Evolutionary conservation across 306 rosid species (phyloP).

Genomic region (Vigna reflexopilosa): DNA sequence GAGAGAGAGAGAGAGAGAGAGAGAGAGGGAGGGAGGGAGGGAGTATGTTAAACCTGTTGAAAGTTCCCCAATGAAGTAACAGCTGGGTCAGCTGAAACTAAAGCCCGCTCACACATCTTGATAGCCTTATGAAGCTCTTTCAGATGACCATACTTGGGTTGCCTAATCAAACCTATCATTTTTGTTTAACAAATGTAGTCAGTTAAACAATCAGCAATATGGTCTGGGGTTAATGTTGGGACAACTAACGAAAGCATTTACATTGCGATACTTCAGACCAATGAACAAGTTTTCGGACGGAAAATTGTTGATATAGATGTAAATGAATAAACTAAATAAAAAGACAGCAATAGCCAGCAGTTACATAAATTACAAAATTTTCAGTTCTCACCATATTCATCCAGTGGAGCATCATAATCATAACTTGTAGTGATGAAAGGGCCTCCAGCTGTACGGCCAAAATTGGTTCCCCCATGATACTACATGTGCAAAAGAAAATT

Average conservation of each 20-base stretch:
- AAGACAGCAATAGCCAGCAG: neutral
- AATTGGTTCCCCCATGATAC: conserved; percentile 99
- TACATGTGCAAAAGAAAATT: conserved; percentile 43
- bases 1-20: neutral
- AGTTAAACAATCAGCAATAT: conserved; percentile 28
- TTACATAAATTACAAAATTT: conserved; percentile 15
- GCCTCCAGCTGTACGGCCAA: conserved; percentile 99
- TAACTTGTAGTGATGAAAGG: conserved; percentile 99
- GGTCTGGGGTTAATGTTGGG: neutral
- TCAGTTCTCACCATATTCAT: conserved; percentile 88
- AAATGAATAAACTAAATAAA: conserved; percentile 22
- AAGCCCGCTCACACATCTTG: conserved; percentile 81
- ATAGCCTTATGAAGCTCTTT: conserved; percentile 94
- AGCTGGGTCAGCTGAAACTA: conserved; percentile 87
- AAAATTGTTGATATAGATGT: conserved; percentile 16
- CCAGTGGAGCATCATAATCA: conserved; percentile 98
- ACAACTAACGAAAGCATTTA: conserved; percentile 18
- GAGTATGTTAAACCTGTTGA: conserved; percentile 76
- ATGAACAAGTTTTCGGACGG: conserved; percentile 14
- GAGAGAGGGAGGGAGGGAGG: neutral
- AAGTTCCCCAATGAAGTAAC: conserved; percentile 83
- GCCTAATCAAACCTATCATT: conserved; percentile 84
- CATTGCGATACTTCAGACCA: neutral
- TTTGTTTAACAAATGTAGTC: conserved; percentile 29
- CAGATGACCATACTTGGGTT: conserved; percentile 95